phyloP scores from a whole-genome alignment of 1,139 yeast genomes.

The Geotrichum bryndzae region DNA sequence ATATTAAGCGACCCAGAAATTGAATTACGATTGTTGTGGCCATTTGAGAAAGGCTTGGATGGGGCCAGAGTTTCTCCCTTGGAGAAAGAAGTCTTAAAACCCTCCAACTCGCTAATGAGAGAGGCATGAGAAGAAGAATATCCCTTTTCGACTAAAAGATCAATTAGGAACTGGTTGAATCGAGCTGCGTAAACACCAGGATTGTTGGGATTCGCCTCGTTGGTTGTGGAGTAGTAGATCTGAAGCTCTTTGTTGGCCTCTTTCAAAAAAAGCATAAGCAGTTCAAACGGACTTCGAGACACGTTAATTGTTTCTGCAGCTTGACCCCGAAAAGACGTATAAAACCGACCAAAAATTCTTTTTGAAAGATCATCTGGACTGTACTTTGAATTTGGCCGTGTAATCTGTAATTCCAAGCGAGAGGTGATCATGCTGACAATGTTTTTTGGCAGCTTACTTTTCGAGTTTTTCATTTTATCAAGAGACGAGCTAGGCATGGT shows the following conservation, averaged over 20 bases:
- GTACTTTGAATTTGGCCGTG: slow-evolving; percentile 1
- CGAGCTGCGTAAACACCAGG: slow-evolving; percentile 43
- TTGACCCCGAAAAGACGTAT: slow-evolving; percentile 11
- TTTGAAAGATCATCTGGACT: slow-evolving; percentile 17
- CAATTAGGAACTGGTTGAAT: slow-evolving; percentile 52
- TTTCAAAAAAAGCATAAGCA: slow-evolving; percentile 60
- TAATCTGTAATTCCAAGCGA: not conserved
- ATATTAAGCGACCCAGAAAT: not conserved
- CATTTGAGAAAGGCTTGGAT: not conserved
- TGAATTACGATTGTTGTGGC: slow-evolving; percentile 5
- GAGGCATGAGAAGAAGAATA: slow-evolving; percentile 24
- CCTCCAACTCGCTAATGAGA: slow-evolving; percentile 31
- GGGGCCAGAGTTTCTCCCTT: slow-evolving; percentile 15
- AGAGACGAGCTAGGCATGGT: not conserved
- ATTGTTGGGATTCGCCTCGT: slow-evolving; percentile 40
- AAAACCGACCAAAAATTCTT: slow-evolving; percentile 18
- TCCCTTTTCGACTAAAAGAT: slow-evolving; percentile 40
- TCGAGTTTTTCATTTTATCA: slow-evolving; percentile 12
- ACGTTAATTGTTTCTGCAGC: slow-evolving; percentile 27
- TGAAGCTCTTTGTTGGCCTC: slow-evolving; percentile 56
- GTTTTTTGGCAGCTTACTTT: slow-evolving; percentile 9
- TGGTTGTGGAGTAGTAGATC: not conserved
- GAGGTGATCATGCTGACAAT: slow-evolving; percentile 2
- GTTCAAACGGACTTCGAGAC: slow-evolving; percentile 52
- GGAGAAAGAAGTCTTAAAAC: slow-evolving; percentile 24